Conservation (phyloP, 352 stramenopile genomes). For the Phytophthora vignae region DNA sequence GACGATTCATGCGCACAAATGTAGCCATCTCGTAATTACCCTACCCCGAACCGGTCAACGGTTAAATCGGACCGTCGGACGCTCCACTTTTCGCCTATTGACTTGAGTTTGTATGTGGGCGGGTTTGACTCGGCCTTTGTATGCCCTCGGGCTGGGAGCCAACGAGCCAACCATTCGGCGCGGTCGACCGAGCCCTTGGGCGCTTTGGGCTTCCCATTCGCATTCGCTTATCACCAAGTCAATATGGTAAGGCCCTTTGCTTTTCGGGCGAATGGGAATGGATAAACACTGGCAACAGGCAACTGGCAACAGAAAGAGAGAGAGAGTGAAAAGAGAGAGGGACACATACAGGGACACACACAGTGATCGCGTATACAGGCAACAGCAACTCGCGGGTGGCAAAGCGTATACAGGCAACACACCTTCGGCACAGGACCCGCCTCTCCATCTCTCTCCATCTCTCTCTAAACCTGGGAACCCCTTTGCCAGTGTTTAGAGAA, state of each 20-base stretch:
- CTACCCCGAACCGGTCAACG: slow-evolving; percentile 14
- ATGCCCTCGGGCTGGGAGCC: slow-evolving; percentile 48
- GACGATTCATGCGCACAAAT: slow-evolving; percentile 20
- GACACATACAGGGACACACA: not conserved
- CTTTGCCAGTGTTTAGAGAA: not conserved
- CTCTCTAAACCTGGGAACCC: not conserved
- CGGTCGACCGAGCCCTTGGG: slow-evolving; percentile 10
- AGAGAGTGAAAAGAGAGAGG: not conserved
- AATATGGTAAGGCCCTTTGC: slow-evolving; percentile 81
- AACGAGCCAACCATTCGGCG: slow-evolving; percentile 86
- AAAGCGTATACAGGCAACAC: not conserved
- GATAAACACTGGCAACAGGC: not conserved
- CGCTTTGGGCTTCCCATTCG: slow-evolving; percentile 55
- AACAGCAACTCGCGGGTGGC: not conserved
- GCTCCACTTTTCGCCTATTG: not conserved
- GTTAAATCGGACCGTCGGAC: not conserved
- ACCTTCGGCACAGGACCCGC: not conserved
- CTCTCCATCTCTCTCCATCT: not conserved
- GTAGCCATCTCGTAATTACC: slow-evolving; percentile 10
- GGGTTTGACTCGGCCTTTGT: slow-evolving; percentile 43
- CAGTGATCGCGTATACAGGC: slow-evolving; percentile 1
- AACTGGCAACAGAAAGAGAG: slow-evolving; percentile 7
- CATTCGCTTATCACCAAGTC: slow-evolving; percentile 91
- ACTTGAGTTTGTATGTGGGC: slow-evolving; percentile 5
- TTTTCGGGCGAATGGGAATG: slow-evolving; percentile 7